phyloP scores from a whole-genome alignment of 2,329 filamentous ascomycete species.

The Colletotrichum zoysiae region DNA sequence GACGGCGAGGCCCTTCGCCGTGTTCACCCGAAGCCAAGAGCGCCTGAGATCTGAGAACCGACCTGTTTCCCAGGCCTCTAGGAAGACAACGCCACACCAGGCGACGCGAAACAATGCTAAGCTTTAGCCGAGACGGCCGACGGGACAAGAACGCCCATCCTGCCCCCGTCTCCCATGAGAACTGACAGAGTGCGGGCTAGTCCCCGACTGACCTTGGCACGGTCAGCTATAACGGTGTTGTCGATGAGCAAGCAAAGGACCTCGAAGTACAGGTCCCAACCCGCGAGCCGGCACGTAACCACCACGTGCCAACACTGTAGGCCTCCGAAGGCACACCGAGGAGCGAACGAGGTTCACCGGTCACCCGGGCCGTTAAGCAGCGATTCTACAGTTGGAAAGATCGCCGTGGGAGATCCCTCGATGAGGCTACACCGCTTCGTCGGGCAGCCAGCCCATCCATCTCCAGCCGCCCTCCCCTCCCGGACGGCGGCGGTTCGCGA shows the following conservation, averaged over 20 bases:
- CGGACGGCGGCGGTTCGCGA: not conserved
- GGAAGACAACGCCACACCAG: not conserved
- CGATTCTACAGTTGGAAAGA: not conserved
- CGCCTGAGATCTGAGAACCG: not conserved
- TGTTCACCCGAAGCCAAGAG: constrained; percentile 10
- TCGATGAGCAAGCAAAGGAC: not conserved
- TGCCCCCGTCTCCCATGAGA: not conserved
- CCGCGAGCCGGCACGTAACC: not conserved
- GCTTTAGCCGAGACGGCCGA: constrained; percentile 11
- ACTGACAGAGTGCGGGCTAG: not conserved
- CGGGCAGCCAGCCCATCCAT: not conserved
- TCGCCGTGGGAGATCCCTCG: not conserved
- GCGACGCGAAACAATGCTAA: constrained; percentile 5
- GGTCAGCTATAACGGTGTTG: not conserved
- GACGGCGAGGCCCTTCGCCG: not conserved
- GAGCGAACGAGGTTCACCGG: not conserved
- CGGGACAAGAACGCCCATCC: not conserved
- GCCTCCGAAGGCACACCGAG: not conserved
- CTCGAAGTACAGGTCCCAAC: not conserved
- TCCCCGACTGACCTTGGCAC: not conserved
- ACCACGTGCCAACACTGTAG: constrained; percentile 1
- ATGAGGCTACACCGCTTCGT: constrained; percentile 1
- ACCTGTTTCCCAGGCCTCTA: not conserved
- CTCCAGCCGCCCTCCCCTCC: not conserved
- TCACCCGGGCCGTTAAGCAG: not conserved